These are phyloP conservation scores for Sporothrix schenckii DNA, from an alignment of 2,329 filamentous ascomycete species.

Conservation along the genomic window DNA sequence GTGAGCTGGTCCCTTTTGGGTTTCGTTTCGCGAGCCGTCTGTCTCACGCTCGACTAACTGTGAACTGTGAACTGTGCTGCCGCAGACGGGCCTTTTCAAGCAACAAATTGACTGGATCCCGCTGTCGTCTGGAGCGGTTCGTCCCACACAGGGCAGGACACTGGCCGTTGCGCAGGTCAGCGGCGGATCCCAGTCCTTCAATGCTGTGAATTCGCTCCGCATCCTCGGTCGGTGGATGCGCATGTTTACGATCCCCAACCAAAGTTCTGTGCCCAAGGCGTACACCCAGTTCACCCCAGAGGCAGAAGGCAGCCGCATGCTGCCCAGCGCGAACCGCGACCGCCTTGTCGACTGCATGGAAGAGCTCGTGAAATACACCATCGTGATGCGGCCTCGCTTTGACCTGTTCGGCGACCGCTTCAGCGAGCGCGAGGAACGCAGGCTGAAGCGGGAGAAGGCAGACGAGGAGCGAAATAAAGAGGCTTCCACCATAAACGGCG, in stretches of 20 bases:
- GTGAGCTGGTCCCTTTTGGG: conserved; percentile 41
- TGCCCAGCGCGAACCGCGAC: conserved; percentile 60
- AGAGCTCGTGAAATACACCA: conserved; percentile 70
- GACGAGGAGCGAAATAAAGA: too few species aligned
- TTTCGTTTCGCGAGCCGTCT: too few species aligned
- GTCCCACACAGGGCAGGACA: conserved; percentile 67
- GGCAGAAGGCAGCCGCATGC: conserved; percentile 50
- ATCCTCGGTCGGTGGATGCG: conserved; percentile 71
- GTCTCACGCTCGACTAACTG: too few species aligned
- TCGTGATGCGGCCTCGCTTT: conserved; percentile 65
- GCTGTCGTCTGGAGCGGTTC: conserved; percentile 61
- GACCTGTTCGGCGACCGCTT: conserved; percentile 64
- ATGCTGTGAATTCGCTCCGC: conserved; percentile 66
- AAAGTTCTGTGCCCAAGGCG: conserved; percentile 64
- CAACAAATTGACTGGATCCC: conserved; percentile 74
- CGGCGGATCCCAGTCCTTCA: conserved; percentile 68
- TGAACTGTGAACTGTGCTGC: background rate
- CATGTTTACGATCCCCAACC: conserved; percentile 69
- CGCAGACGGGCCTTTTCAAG: conserved; percentile 65
- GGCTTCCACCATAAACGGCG: too few species aligned
- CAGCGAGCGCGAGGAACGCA: conserved; percentile 58
- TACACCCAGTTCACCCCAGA: conserved; percentile 53
- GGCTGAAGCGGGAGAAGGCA: background rate
- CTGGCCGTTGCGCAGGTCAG: conserved; percentile 64
- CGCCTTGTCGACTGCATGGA: conserved; percentile 69